A percentile compares a stretch with the other conserved stretches of the same genome.
Evolutionary conservation across 345 rosid genomes (phyloP).

Genomic region (Bruguiera parviflora): DNA sequence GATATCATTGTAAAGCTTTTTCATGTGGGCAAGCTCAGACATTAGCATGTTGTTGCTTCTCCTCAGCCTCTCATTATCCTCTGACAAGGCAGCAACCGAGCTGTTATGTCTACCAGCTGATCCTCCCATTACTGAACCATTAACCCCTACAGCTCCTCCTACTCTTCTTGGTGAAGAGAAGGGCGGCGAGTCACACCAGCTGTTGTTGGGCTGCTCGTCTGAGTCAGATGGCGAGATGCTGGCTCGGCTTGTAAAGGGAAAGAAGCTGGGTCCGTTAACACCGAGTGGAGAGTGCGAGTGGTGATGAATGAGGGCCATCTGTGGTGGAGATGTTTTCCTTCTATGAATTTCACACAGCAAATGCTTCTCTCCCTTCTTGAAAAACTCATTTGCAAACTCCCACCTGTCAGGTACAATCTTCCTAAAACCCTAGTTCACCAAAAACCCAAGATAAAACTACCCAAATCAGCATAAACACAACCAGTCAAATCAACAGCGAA

Average conservation of each 20-base stretch:
- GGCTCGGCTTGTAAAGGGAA: slow-evolving; percentile 50
- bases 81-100: slow-evolving; percentile 59
- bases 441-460: slow-evolving; percentile 8
- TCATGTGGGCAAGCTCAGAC: slow-evolving; percentile 87
- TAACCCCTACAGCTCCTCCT: slow-evolving; percentile 19
- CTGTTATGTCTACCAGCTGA: slow-evolving; percentile 21
- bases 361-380: slow-evolving; percentile 91
- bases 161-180: slow-evolving; percentile 38
- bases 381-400: slow-evolving; percentile 95
- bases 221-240: slow-evolving; percentile 54
- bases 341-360: slow-evolving; percentile 91
- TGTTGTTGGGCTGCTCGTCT: slow-evolving; percentile 40
- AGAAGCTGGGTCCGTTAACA: slow-evolving; percentile 40
- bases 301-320: slow-evolving; percentile 46
- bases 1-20: slow-evolving; percentile 84
- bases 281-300: slow-evolving; percentile 43
- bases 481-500: background rate
- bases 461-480: slow-evolving; percentile 6
- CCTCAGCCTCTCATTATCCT: slow-evolving; percentile 80
- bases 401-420: slow-evolving; percentile 98
- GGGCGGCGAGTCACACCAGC: slow-evolving; percentile 68
- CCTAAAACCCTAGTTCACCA: slow-evolving; percentile 69
- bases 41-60: slow-evolving; percentile 69
- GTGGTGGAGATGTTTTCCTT: slow-evolving; percentile 72
- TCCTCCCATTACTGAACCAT: slow-evolving; percentile 5